phyloP scores from a whole-genome alignment of 192 early-diverging fungal genomes.

The Backusella morwellensis region DNA sequence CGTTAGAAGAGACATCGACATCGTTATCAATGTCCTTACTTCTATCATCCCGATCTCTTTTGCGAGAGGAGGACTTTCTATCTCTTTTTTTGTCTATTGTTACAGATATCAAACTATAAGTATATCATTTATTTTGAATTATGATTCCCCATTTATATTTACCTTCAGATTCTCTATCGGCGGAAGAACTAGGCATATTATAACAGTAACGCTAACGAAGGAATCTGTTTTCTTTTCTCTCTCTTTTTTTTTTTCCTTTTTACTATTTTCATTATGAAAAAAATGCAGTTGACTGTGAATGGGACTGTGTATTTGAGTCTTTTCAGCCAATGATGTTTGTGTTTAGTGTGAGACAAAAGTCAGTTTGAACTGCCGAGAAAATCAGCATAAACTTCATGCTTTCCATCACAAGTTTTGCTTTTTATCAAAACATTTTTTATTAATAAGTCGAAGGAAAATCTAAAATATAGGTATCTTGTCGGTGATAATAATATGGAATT shows the following conservation, averaged over 20 bases:
- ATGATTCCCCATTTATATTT: background rate
- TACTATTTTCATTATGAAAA: background rate
- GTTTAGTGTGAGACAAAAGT: background rate
- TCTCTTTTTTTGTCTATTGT: background rate
- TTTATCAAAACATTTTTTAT: too few species aligned
- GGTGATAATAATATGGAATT: too few species aligned
- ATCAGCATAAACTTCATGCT: background rate
- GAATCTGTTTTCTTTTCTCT: background rate
- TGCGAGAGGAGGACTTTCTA: slow-evolving; percentile 24
- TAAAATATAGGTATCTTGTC: too few species aligned
- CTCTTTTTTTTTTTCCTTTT: background rate
- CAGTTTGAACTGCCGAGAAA: background rate
- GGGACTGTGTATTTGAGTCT: background rate
- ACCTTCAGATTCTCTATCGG: background rate
- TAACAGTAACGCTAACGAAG: background rate
- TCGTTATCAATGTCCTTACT: slow-evolving; percentile 27
- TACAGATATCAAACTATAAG: background rate
- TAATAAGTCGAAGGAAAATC: too few species aligned
- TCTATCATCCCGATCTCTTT: slow-evolving; percentile 40
- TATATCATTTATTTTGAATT: background rate
- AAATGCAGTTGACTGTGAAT: background rate
- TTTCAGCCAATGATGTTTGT: background rate
- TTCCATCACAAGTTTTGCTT: too few species aligned
- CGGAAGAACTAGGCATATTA: slow-evolving; percentile 5
- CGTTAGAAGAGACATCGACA: slow-evolving; percentile 20